These are phyloP conservation scores for Epipyxis sp. DNA, from an alignment of 108 stramenopile species.

Conservation along the genomic window DNA sequence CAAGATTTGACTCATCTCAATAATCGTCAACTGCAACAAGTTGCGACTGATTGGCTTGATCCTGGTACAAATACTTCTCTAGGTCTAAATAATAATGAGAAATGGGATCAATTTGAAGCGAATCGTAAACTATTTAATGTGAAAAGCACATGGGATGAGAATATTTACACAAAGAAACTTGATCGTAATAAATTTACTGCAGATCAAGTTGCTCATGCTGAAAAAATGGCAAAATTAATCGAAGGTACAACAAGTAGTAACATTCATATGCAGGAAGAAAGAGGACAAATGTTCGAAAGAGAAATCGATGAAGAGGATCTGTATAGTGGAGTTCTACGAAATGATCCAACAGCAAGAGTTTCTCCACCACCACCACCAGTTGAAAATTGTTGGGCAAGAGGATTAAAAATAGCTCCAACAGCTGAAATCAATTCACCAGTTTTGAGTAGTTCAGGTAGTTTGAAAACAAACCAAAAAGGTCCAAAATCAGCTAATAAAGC, in stretches of 20 bases:
- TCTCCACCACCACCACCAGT: too few relatives aligned
- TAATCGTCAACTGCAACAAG: neutral
- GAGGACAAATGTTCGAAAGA: slow-evolving; percentile 58
- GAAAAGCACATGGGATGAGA: slow-evolving; percentile 81
- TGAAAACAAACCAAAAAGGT: too few relatives aligned
- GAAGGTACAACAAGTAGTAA: slow-evolving; percentile 70
- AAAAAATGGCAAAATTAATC: slow-evolving; percentile 81
- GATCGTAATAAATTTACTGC: slow-evolving; percentile 61
- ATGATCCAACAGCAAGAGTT: too few relatives aligned
- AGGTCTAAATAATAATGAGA: neutral
- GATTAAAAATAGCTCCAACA: too few relatives aligned
- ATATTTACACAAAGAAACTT: slow-evolving; percentile 85
- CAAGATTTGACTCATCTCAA: neutral
- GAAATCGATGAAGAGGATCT: neutral
- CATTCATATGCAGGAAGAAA: slow-evolving; percentile 85
- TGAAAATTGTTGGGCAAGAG: too few relatives aligned
- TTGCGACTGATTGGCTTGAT: slow-evolving; percentile 1
- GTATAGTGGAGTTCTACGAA: slow-evolving; percentile 9
- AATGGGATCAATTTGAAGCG: slow-evolving; percentile 74
- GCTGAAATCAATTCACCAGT: too few relatives aligned
- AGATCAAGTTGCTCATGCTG: slow-evolving; percentile 67
- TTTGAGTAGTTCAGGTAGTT: too few relatives aligned
- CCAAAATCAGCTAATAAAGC: too few relatives aligned
- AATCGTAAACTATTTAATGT: slow-evolving; percentile 81
- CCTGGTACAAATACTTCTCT: neutral